Percentiles rank a stretch among this genome's conserved stretches.
Conservation (phyloP, 2,329 filamentous ascomycete genomes). For the Monilinia aucupariae region DNA sequence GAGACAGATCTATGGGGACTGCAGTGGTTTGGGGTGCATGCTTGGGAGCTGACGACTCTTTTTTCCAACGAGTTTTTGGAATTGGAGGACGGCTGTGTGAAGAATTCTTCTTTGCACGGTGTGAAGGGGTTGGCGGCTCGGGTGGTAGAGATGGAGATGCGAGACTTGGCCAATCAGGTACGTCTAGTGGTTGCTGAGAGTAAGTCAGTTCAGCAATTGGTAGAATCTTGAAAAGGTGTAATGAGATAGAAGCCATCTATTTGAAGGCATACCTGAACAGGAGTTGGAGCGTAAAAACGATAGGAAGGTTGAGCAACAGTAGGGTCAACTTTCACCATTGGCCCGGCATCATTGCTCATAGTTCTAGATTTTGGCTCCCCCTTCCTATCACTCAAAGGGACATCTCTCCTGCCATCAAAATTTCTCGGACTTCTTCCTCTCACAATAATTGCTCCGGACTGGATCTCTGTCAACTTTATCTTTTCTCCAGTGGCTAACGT, state of each 20-base stretch:
- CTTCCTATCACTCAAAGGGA: conserved; percentile 51
- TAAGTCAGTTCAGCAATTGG: neutral
- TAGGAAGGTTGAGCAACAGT: conserved; percentile 24
- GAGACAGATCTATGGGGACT: conserved; percentile 32
- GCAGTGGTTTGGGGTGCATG: conserved; percentile 18
- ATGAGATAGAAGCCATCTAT: neutral
- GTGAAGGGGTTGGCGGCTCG: conserved; percentile 18
- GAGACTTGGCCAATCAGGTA: conserved; percentile 29
- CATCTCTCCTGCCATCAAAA: conserved; percentile 85
- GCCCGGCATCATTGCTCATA: conserved; percentile 22
- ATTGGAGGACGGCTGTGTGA: conserved; percentile 29
- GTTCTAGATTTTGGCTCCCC: conserved; percentile 30
- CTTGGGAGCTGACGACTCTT: conserved; percentile 18
- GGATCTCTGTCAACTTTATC: conserved; percentile 73
- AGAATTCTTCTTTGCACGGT: conserved; percentile 25
- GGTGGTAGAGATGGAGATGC: conserved; percentile 14
- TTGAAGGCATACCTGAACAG: conserved; percentile 27
- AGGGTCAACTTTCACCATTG: conserved; percentile 31
- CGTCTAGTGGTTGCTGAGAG: conserved; percentile 28
- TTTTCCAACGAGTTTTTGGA: conserved; percentile 34
- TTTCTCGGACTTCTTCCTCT: conserved; percentile 88
- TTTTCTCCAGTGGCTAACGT: conserved; percentile 62
- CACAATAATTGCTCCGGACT: conserved; percentile 91
- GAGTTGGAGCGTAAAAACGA: conserved; percentile 31
- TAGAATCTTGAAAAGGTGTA: neutral